phyloP scores from a whole-genome alignment of 805 yeast species.

The Peterozyma toletana region DNA sequence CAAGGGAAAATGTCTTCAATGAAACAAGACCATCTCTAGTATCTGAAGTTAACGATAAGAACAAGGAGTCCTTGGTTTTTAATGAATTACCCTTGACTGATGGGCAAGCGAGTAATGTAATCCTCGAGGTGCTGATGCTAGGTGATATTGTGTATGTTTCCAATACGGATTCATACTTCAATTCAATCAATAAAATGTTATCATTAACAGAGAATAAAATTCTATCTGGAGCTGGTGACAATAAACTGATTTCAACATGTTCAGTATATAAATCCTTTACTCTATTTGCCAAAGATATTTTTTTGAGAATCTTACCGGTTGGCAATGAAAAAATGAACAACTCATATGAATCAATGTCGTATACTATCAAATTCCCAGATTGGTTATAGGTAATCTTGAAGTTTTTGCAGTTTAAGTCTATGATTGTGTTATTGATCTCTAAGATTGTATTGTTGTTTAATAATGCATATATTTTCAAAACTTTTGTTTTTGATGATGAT shows the following conservation, averaged over 20 bases:
- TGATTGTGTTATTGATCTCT: constrained; percentile 20
- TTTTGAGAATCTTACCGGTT: constrained; percentile 20
- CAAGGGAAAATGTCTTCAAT: constrained; percentile 38
- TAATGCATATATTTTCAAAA: constrained; percentile 17
- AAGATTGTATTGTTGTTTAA: constrained; percentile 16
- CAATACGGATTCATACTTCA: constrained; percentile 33
- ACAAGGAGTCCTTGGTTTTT: constrained; percentile 32
- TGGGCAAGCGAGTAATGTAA: constrained; percentile 19
- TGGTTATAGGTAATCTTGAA: constrained; percentile 17
- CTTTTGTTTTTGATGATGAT: constrained; percentile 7
- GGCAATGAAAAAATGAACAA: constrained; percentile 23
- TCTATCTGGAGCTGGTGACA: constrained; percentile 36
- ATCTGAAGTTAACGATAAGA: constrained; percentile 32
- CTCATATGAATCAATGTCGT: constrained; percentile 12
- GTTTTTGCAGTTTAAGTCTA: constrained; percentile 10
- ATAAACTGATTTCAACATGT: constrained; percentile 23
- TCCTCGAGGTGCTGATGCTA: neutral
- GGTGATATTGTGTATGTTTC: constrained; percentile 12
- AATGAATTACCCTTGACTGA: constrained; percentile 35
- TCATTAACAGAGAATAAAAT: constrained; percentile 33
- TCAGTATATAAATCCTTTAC: constrained; percentile 14
- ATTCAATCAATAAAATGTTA: constrained; percentile 35
- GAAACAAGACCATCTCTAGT: constrained; percentile 34
- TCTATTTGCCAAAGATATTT: constrained; percentile 17
- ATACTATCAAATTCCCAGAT: constrained; percentile 19